Conservation (phyloP, 208 protist genomes). For the Trypanosoma mega region DNA sequence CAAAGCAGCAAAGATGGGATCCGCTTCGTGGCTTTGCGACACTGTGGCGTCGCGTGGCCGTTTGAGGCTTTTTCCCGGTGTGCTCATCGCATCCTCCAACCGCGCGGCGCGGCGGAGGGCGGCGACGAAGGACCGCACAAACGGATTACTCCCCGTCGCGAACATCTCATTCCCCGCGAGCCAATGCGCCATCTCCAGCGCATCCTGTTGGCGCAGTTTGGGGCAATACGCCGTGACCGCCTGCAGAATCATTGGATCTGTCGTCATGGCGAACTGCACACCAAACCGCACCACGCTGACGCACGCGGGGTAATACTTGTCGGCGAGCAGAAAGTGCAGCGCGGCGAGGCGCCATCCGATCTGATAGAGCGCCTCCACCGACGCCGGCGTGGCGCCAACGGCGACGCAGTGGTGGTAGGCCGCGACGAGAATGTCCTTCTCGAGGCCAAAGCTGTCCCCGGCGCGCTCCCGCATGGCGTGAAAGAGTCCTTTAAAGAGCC, state of each 20-base stretch:
- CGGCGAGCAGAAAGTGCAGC: slow-evolving; percentile 72
- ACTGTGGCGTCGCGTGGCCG: slow-evolving; percentile 28
- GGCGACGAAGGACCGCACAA: slow-evolving; percentile 51
- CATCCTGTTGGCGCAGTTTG: slow-evolving; percentile 62
- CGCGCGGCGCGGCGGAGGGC: slow-evolving; percentile 69
- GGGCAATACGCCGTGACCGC: slow-evolving; percentile 66
- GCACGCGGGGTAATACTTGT: slow-evolving; percentile 66
- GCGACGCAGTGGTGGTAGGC: slow-evolving; percentile 66
- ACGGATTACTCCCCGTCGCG: slow-evolving; percentile 41
- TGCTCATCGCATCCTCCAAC: slow-evolving; percentile 41
- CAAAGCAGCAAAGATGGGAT: slow-evolving; percentile 44
- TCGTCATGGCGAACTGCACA: slow-evolving; percentile 62
- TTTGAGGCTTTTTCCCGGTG: slow-evolving; percentile 21
- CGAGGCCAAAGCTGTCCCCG: slow-evolving; percentile 58
- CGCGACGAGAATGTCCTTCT: slow-evolving; percentile 65
- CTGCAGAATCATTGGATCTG: slow-evolving; percentile 71
- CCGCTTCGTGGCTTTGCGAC: slow-evolving; percentile 20
- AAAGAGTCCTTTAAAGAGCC: slow-evolving; percentile 81
- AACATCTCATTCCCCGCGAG: slow-evolving; percentile 49
- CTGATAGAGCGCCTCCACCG: slow-evolving; percentile 68
- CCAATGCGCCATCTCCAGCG: slow-evolving; percentile 44
- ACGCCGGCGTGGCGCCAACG: slow-evolving; percentile 52
- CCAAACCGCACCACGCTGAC: slow-evolving; percentile 70
- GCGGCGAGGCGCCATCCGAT: slow-evolving; percentile 74
- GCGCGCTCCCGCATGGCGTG: slow-evolving; percentile 65